Base-by-base conservation (phyloP, 2,329 filamentous ascomycete genomes). In the Exophiala sp. region DNA sequence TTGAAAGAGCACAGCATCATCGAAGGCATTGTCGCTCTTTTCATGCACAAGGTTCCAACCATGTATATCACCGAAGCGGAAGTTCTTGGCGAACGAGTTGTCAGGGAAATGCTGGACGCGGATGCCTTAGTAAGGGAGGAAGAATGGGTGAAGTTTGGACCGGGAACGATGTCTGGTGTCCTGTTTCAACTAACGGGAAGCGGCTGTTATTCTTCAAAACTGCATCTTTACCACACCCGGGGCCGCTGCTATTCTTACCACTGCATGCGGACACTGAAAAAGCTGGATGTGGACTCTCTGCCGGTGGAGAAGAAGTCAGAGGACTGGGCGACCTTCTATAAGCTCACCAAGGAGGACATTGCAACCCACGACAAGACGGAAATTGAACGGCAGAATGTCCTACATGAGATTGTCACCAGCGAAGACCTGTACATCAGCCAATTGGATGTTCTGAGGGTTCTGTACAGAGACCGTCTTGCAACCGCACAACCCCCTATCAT, bases 31-130 rank as follows among this genome's bases (percentile, higher is more conserved):
- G 83, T 95, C 35, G 86, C 83, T 23, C 74, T 98, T 5, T 97
- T 98, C 66, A 95, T 88, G 1, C 80, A 87, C 69, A 97, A 96
- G 68, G 89, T 98, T 0, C 90, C 93, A 0, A 98, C 89, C 0
- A 96, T 98, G 88, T 97, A 98, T 61, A 91, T 93, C 35, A 90
- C 91, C 4, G 94, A 98, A 73, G 93, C 93, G 0, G 93, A 98
- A 66, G 85, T 83, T 1, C 74, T 98, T 44, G 88, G 87, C 55
- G 79, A 80, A 51, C 81, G 81, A 34, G 86, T 95, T 0, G 82
- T 95, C 1, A 75, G 81, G 47, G 80, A 83, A 40, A 93, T 98
- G 87, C 79, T 91, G 58, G 77, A 80, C 19, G 81, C 84, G 7
- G 84, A 83, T 32, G 87, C 88, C 9, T 72, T 98, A 24, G 74